Evolutionary conservation across 345 rosid species (phyloP).

Genomic region (Gossypioides kirkii): DNA sequence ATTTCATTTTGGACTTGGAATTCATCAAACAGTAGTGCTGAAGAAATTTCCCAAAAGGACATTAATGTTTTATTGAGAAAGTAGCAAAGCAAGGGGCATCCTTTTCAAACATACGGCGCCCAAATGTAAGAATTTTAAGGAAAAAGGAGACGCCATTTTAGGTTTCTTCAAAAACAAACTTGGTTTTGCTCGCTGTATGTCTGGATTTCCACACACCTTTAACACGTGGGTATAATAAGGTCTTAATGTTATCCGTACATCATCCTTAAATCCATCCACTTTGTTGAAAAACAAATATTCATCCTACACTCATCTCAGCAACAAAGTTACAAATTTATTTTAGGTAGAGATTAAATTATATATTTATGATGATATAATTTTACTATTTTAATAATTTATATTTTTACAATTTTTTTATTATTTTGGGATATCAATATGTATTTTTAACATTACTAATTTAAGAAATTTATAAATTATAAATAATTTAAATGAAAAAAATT

Average conservation of each 20-base stretch:
- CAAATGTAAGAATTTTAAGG: background rate
- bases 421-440: too few relatives aligned
- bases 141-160: background rate
- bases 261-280: background rate
- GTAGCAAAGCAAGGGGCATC: too few relatives aligned
- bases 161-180: background rate
- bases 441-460: too few relatives aligned
- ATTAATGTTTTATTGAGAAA: constrained; percentile 2
- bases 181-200: background rate
- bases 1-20: background rate
- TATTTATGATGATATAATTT: too few relatives aligned
- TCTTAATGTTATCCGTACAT: background rate
- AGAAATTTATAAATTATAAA: too few relatives aligned
- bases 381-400: too few relatives aligned
- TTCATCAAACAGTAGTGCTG: background rate
- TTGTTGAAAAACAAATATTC: too few relatives aligned
- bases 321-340: too few relatives aligned
- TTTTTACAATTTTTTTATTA: too few relatives aligned
- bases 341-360: too few relatives aligned
- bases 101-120: background rate
- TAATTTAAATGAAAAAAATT: too few relatives aligned
- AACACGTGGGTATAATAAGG: background rate
- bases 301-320: too few relatives aligned
- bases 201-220: background rate
- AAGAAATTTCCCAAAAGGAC: background rate